Conservation (phyloP, 2,329 filamentous ascomycete species). For the Hymenoscyphus salicellus region DNA sequence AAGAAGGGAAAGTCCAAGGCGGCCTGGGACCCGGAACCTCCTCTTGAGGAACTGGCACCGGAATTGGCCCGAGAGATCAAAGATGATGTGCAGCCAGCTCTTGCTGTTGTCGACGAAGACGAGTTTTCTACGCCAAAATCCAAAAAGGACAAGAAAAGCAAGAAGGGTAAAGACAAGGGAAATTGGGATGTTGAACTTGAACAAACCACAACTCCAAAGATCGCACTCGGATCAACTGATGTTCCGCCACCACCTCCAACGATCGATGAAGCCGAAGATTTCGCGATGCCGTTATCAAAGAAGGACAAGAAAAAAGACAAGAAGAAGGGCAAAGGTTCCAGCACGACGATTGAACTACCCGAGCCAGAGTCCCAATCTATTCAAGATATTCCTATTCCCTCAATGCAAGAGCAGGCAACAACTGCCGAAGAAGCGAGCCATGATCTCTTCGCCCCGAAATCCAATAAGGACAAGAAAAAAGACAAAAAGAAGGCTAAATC, state of each 20-base stretch:
- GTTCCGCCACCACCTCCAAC: not conserved
- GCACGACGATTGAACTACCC: too few relatives aligned
- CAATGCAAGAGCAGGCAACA: not conserved
- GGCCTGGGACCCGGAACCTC: constrained; percentile 17
- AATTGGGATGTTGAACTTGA: constrained; percentile 7
- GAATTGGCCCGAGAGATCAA: not conserved
- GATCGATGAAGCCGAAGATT: constrained; percentile 1
- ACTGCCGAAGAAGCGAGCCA: not conserved
- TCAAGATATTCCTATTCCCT: not conserved
- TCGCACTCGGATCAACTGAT: too few relatives aligned
- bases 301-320: constrained; percentile 13
- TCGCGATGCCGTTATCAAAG: not conserved
- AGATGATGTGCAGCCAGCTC: not conserved
- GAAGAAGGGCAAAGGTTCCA: constrained; percentile 17
- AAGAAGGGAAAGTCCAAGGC: constrained; percentile 35
- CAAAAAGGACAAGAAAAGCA: constrained; percentile 18
- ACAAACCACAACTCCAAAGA: not conserved
- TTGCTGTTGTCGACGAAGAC: not conserved
- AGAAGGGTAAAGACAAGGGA: constrained; percentile 16
- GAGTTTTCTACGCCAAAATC: constrained; percentile 9
- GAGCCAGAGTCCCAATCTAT: too few relatives aligned
- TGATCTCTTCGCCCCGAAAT: constrained; percentile 4
- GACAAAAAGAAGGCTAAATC: constrained; percentile 15
- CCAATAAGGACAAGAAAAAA: constrained; percentile 21
- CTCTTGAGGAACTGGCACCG: not conserved